Evolutionary conservation across 179 eudicot species (phyloP).

Genomic region (Beta macrorhiza): DNA sequence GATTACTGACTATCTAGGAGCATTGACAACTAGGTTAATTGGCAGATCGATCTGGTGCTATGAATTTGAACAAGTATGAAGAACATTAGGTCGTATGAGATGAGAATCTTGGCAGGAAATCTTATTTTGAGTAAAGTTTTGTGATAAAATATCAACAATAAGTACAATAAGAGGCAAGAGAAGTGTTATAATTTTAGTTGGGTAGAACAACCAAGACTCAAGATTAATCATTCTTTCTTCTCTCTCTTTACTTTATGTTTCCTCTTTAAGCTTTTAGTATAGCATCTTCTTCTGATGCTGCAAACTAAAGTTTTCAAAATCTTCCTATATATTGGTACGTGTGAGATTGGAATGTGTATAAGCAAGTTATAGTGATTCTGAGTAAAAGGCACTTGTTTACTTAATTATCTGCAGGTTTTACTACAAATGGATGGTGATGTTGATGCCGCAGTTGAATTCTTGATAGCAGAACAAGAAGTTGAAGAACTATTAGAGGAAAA

Average conservation of each 20-base stretch:
- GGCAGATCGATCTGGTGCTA: too few relatives aligned
- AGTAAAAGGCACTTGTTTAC: not conserved
- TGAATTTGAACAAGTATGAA: not conserved
- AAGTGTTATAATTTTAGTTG: not conserved
- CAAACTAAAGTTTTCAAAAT: too few relatives aligned
- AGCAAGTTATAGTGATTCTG: not conserved
- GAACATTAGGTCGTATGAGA: not conserved
- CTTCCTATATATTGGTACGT: too few relatives aligned
- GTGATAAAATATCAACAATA: not conserved
- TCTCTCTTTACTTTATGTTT: too few relatives aligned
- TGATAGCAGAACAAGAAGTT: conserved; percentile 58
- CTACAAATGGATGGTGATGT: conserved; percentile 65
- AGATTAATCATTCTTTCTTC: not conserved
- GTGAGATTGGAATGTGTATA: not conserved
- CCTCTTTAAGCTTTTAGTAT: too few relatives aligned
- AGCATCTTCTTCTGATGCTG: too few relatives aligned
- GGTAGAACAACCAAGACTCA: not conserved
- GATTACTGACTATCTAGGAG: not conserved
- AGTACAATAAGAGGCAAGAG: not conserved
- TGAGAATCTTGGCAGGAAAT: too few relatives aligned
- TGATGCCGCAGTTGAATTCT: conserved; percentile 73
- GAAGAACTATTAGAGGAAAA: conserved; percentile 43
- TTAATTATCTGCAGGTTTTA: conserved; percentile 46
- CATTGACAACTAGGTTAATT: not conserved
- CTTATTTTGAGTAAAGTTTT: too few relatives aligned